phyloP scores from a whole-genome alignment of 495 filamentous ascomycete genomes.

The Talaromyces thailandensis region DNA sequence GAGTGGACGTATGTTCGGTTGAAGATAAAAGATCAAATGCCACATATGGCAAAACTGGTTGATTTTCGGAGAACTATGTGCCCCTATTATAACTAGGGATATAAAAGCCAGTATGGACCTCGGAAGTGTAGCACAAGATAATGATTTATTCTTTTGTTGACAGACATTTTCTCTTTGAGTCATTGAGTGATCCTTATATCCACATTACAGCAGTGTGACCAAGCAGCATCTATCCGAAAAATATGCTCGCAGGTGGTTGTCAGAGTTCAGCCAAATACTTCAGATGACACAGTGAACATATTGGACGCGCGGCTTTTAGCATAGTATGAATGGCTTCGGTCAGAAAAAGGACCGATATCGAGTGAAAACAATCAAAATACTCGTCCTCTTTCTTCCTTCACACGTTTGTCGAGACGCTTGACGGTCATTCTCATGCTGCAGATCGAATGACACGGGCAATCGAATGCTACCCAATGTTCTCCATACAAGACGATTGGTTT shows the following conservation, averaged over 20 bases:
- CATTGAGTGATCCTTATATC: neutral
- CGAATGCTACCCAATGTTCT: neutral
- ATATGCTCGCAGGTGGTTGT: neutral
- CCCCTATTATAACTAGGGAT: neutral
- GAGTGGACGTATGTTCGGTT: neutral
- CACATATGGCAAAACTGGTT: neutral
- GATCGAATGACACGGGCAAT: neutral
- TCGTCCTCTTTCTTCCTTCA: neutral
- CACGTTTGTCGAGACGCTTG: neutral
- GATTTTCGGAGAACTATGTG: neutral
- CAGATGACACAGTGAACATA: neutral
- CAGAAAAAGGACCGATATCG: neutral
- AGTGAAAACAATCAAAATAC: neutral
- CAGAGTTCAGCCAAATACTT: neutral
- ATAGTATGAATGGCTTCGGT: neutral
- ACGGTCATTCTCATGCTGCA: neutral
- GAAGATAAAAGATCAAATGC: neutral
- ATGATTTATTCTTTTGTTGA: neutral
- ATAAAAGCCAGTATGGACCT: neutral
- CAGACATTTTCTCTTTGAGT: neutral
- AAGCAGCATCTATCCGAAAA: neutral
- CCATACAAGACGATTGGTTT: neutral
- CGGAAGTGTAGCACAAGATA: neutral
- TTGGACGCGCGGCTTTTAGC: neutral
- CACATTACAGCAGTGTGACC: neutral